Percentiles rank a stretch among this genome's conserved stretches.
These are phyloP conservation scores for Hericium alpestre DNA, from an alignment of 768 basidiomycete species.

Conservation along the genomic window DNA sequence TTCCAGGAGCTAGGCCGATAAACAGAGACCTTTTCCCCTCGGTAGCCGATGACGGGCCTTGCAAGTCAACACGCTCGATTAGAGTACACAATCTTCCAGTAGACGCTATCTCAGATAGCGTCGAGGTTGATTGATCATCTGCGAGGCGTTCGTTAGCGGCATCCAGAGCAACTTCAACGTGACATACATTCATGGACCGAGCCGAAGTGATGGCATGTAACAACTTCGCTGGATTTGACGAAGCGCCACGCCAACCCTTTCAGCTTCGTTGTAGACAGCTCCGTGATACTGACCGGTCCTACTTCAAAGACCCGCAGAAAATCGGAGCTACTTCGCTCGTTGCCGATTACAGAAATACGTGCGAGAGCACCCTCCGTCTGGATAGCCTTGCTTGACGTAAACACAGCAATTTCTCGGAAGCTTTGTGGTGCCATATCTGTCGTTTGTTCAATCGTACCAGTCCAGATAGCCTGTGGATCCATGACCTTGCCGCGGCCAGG, in stretches of 20 bases:
- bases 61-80: not conserved
- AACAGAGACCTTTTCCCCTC: not conserved
- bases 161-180: too few relatives aligned
- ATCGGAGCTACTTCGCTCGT: conserved; percentile 1
- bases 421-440: not conserved
- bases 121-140: too few relatives aligned
- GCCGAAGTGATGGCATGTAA: conserved; percentile 5
- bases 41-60: not conserved
- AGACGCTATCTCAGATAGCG: too few relatives aligned
- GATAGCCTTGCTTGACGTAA: not conserved
- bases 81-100: not conserved
- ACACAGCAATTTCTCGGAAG: conserved; percentile 9
- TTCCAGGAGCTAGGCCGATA: conserved; percentile 7
- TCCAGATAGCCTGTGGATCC: conserved; percentile 38
- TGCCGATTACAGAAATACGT: conserved; percentile 6
- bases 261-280: not conserved
- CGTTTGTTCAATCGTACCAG: conserved; percentile 3
- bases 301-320: conserved; percentile 5
- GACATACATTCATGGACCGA: conserved; percentile 9
- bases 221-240: conserved; percentile 5
- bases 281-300: not conserved
- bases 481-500: conserved; percentile 49
- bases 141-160: too few relatives aligned
- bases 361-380: not conserved
- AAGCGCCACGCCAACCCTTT: conserved; percentile 22